A percentile compares a stretch with the other conserved stretches of the same genome.
Conservation (phyloP, 805 yeast genomes). For the Sugiyamaella qingdaonensis region DNA sequence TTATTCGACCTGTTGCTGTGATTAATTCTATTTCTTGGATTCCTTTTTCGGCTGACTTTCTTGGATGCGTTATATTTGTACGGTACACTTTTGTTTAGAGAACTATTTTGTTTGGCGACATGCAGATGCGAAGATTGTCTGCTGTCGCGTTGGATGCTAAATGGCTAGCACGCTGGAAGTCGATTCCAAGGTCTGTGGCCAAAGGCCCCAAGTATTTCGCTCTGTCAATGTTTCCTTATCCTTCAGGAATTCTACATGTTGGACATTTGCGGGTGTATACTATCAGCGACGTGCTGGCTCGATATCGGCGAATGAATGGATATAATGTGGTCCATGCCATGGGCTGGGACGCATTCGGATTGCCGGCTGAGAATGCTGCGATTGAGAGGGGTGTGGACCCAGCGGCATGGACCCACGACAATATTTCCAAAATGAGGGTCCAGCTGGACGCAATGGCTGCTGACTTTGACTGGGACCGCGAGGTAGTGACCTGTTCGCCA, state of each 20-base stretch:
- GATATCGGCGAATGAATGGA: constrained; percentile 76
- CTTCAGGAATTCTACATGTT: constrained; percentile 88
- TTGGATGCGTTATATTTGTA: too few relatives aligned
- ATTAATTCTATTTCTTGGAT: too few relatives aligned
- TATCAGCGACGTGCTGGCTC: constrained; percentile 75
- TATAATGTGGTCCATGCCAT: constrained; percentile 84
- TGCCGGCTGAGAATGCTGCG: constrained; percentile 98
- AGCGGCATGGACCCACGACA: constrained; percentile 72
- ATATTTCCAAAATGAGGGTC: constrained; percentile 79
- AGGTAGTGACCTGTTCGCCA: constrained; percentile 78
- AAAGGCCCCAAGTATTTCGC: constrained; percentile 45
- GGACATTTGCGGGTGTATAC: constrained; percentile 94
- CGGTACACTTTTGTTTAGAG: too few relatives aligned
- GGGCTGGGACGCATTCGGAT: constrained; percentile 99
- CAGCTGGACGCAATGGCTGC: constrained; percentile 78
- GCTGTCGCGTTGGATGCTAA: constrained; percentile 24
- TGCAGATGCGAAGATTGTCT: background rate
- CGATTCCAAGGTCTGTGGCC: constrained; percentile 14
- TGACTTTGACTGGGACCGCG: constrained; percentile 92
- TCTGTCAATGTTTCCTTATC: constrained; percentile 92
- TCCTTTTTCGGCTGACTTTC: too few relatives aligned
- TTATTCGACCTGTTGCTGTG: too few relatives aligned
- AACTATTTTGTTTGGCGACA: too few relatives aligned
- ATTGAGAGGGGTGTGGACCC: constrained; percentile 80
- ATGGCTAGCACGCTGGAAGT: constrained; percentile 30